phyloP scores from a whole-genome alignment of 352 stramenopile genomes.

The Phytopythium boreale region DNA sequence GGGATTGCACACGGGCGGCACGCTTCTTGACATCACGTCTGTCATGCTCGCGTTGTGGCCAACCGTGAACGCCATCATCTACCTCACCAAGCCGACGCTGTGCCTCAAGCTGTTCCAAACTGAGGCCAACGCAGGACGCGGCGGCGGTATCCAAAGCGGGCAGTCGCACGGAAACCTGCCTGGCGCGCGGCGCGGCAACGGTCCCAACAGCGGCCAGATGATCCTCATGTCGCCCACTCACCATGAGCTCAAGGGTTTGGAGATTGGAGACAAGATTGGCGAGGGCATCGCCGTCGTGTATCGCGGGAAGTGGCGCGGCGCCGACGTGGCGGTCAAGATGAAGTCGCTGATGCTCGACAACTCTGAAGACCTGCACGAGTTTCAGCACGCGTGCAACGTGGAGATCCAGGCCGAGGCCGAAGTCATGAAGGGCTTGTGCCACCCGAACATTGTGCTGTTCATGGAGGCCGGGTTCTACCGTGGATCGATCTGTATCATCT shows the following conservation, averaged over 20 bases:
- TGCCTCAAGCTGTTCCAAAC: slow-evolving; percentile 56
- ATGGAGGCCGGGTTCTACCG: slow-evolving; percentile 87
- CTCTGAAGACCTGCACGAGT: slow-evolving; percentile 57
- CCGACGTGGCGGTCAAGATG: slow-evolving; percentile 95
- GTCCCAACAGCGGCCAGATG: slow-evolving; percentile 22
- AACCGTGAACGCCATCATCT: slow-evolving; percentile 73
- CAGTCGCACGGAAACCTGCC: slow-evolving; percentile 21
- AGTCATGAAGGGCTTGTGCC: slow-evolving; percentile 77
- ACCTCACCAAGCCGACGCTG: slow-evolving; percentile 60
- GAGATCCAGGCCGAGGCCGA: slow-evolving; percentile 83
- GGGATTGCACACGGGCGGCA: slow-evolving; percentile 35
- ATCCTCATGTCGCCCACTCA: slow-evolving; percentile 57
- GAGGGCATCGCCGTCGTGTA: slow-evolving; percentile 91
- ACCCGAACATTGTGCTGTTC: slow-evolving; percentile 88
- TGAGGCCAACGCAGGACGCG: slow-evolving; percentile 14
- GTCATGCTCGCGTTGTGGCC: slow-evolving; percentile 75
- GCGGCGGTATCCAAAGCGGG: slow-evolving; percentile 22
- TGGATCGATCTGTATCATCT: slow-evolving; percentile 93
- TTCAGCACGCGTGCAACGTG: slow-evolving; percentile 79
- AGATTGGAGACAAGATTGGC: slow-evolving; percentile 83
- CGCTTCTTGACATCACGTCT: slow-evolving; percentile 37
- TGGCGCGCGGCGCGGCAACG: slow-evolving; percentile 12
- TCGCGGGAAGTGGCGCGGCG: slow-evolving; percentile 94
- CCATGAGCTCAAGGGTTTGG: slow-evolving; percentile 75
- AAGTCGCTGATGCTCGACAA: slow-evolving; percentile 74